phyloP scores from a whole-genome alignment of 495 filamentous ascomycete species.

The Bombardia bombarda region DNA sequence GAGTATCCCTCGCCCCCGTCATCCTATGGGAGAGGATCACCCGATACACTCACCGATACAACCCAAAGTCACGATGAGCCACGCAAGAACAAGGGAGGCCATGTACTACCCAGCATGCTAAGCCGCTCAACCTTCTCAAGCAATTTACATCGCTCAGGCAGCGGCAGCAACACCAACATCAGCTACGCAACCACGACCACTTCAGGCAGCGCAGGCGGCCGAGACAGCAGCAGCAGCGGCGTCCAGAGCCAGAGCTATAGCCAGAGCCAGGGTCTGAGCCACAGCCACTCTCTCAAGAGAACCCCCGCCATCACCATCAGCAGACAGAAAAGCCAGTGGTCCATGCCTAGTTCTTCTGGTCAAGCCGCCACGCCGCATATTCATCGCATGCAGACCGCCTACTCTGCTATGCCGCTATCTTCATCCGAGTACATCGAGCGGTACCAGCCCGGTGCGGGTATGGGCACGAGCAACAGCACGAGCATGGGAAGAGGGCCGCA shows the following conservation, averaged over 20 bases:
- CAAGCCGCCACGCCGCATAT: neutral
- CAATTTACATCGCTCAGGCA: neutral
- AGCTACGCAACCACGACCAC: too few species aligned
- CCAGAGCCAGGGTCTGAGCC: neutral
- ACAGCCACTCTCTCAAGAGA: neutral
- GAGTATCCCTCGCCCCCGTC: constrained; percentile 16
- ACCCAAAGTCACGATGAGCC: neutral
- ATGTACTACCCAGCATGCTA: neutral
- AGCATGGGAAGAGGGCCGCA: neutral
- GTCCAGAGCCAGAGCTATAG: neutral
- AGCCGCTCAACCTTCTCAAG: neutral
- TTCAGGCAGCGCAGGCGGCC: too few species aligned
- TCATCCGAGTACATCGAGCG: constrained; percentile 9
- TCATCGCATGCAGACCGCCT: neutral
- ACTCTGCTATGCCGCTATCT: neutral
- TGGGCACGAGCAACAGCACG: neutral
- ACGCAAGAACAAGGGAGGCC: neutral
- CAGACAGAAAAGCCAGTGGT: neutral
- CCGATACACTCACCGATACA: neutral
- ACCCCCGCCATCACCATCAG: too few species aligned
- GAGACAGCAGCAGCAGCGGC: neutral
- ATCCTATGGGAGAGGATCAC: neutral
- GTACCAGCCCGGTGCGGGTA: neutral
- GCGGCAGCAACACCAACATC: too few species aligned
- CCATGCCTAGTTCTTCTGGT: too few species aligned